Percentiles rank a stretch among this genome's conserved stretches.
Conservation (phyloP, 1,284 basidiomycete genomes). For the Ceratobasidium papillatum region DNA sequence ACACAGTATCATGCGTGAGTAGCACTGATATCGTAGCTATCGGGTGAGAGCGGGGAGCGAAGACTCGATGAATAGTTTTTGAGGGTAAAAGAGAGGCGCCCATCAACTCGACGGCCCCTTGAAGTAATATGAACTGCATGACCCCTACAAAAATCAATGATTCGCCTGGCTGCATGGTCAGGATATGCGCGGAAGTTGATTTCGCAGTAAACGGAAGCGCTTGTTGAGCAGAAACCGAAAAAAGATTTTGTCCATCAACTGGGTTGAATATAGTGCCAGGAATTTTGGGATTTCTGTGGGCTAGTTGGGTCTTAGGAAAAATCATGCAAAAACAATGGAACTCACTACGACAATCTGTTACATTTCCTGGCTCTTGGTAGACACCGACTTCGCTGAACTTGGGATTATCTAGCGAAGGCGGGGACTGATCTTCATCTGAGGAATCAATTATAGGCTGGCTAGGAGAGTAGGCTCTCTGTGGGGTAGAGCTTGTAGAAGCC, state of each 20-base stretch:
- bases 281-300: not conserved
- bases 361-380: not conserved
- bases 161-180: constrained; percentile 57
- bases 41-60: constrained; percentile 72
- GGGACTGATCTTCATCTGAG: constrained; percentile 60
- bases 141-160: constrained; percentile 68
- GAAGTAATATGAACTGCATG: constrained; percentile 63
- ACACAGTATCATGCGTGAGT: not conserved
- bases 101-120: constrained; percentile 62
- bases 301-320: not conserved
- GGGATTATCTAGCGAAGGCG: not conserved
- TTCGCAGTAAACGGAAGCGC: not conserved
- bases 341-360: not conserved
- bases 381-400: not conserved
- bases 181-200: constrained; percentile 47
- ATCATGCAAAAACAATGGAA: not conserved
- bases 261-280: constrained; percentile 55
- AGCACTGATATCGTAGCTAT: constrained; percentile 61
- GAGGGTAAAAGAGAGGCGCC: constrained; percentile 62
- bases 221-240: constrained; percentile 57
- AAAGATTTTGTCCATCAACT: constrained; percentile 57
- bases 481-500: not conserved
- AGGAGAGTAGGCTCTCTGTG: constrained; percentile 61
- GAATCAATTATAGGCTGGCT: constrained; percentile 61
- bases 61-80: constrained; percentile 58